These are phyloP conservation scores for Vachellia pachyceras DNA, from an alignment of 306 rosid species.

Conservation along the genomic window DNA sequence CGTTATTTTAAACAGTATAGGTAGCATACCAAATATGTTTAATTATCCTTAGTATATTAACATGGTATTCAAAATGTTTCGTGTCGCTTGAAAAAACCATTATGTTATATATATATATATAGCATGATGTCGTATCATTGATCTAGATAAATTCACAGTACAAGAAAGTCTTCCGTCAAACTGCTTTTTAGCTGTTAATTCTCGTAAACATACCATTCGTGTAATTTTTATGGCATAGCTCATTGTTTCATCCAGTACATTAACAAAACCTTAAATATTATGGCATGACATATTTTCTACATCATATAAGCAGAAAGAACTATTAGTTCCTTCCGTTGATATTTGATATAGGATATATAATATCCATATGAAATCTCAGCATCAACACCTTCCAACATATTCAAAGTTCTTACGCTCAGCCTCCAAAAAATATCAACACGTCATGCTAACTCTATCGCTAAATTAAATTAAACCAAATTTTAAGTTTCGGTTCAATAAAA, in stretches of 20 bases:
- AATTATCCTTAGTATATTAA: too few relatives aligned
- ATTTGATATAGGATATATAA: too few relatives aligned
- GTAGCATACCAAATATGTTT: neutral
- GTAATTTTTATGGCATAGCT: neutral
- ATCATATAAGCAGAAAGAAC: neutral
- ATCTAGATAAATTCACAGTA: neutral
- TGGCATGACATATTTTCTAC: neutral
- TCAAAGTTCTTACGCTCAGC: neutral
- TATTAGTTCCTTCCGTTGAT: neutral
- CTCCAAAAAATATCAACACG: neutral
- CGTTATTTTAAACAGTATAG: neutral
- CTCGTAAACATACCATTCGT: neutral
- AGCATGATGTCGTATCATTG: neutral
- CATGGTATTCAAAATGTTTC: too few relatives aligned
- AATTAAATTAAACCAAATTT: neutral
- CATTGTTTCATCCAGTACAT: neutral
- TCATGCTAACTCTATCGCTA: neutral
- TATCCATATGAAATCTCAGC: too few relatives aligned
- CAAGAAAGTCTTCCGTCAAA: neutral
- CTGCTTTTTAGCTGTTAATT: neutral
- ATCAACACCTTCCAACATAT: neutral
- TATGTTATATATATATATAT: neutral
- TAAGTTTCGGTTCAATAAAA: slow-evolving; percentile 3
- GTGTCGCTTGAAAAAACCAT: too few relatives aligned
- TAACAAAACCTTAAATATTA: neutral